Evolutionary conservation across 2,329 filamentous ascomycete species (phyloP), one percentile per base, ranked within the genome.

Genomic region (Acrodontium crateriforme): DNA sequence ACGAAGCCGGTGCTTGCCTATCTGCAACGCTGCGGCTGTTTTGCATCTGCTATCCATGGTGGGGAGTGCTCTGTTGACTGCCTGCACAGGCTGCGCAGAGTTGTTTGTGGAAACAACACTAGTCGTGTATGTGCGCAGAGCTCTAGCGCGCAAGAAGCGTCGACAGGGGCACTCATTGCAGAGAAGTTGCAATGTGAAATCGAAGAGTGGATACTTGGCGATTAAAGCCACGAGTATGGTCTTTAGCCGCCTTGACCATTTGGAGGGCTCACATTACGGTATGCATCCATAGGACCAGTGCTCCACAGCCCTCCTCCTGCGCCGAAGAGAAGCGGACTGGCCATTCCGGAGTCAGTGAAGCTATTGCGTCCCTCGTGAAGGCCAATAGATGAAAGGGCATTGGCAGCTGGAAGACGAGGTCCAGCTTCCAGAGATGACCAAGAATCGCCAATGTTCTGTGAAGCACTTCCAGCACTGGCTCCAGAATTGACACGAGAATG

Each of bases 401-500:
- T 21, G 13, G 31, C 25, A 3, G 35, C 29, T n/a, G 39, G 25
- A 3, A 29, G 32, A 18, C 37, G 30, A 29, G 43, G 32, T 9
- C 40, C 30, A 21, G 42, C 31, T 25, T 45, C 42, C 5, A 36
- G 20, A 7, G 38, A 37, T 9, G 32, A 38, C 42, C 43, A 49
- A 6, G 41, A 40, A 20, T 47, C 43, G n/a, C 34, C 36, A 7
- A 35, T 31, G 20, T 39, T 40, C 36, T 44, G 36, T 30, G 47
- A 51, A 9, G 34, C 39, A 30, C 56, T 59, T 32, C 54, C 49
- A 26, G 54, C 41, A 22, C 58, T 61, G 38, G 49, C 54, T 10
- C 47, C 46, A 30, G 60, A 63, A 27, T 53, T 53, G n/a, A 53
- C 53, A 22, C 60, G 58, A 10, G 55, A 54, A 37, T 63, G 58